Evolutionary conservation across 2,329 filamentous ascomycete species (phyloP), one percentile per base, ranked within the genome.

Genomic region (Arthrobotrys pseudoclavata): DNA sequence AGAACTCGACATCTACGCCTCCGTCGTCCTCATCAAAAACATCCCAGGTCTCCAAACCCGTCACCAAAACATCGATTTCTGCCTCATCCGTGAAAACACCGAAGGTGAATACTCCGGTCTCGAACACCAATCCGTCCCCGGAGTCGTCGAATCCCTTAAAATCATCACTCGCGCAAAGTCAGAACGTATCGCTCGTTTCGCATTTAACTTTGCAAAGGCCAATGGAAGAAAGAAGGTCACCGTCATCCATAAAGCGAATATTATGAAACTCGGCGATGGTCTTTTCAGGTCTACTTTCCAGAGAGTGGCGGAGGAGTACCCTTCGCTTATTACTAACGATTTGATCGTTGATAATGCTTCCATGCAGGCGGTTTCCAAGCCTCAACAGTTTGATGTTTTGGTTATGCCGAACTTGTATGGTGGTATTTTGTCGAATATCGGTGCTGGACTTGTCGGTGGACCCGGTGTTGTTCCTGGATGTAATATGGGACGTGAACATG

Each of bases 321-420:
- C 96, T 77, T 96, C 93, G 79, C 89, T 99, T 82, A 92, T 97
- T 88, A 91, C 91, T 84, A 96, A 96, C 88, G 96, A 99, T 87
- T 97, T 99, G 95, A 99, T 99, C 85, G 96, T 99, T 86, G 96
- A 99, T 87, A 99, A 99, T 86, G 96, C 96, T 83, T 97, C 93
- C 83, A 99, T 99, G 96, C 96, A 99, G 88, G 96, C 94, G 84
- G 96, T 99, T 82, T 94, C 93, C 81, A 89, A 90, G 81, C 96
- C 96, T 79, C 96, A 98, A 87, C 96, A 99, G 86, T 99, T 99
- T 84, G 96, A 99, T 85, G 96, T 99, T 83, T 93, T 99, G 91
- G 96, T 99, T 85, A 98, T 98, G 94, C 96, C 96, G 83, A 99
- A 99, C 88, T 87, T 98, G 84, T 98, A 98, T 89, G 95, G 95